Conservation (phyloP, 139 green algal species). For the Closterium sp. region DNA sequence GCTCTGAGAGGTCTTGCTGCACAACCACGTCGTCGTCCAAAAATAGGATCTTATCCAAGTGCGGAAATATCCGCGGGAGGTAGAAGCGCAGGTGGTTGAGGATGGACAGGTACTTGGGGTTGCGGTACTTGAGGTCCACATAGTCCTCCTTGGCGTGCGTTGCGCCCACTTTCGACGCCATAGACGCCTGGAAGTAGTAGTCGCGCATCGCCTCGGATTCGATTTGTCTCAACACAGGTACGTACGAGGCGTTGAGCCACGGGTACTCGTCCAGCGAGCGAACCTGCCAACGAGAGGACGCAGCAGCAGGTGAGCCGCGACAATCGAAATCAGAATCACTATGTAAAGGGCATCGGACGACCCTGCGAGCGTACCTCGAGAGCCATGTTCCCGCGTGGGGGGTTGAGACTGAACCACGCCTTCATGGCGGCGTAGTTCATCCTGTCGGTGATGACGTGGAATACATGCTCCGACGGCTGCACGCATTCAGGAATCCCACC, state of each 20-base stretch:
- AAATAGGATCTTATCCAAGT: constrained; percentile 22
- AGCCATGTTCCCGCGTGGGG: background rate
- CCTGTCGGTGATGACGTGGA: constrained; percentile 41
- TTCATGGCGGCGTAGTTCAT: constrained; percentile 40
- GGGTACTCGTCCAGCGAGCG: constrained; percentile 20
- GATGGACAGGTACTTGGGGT: constrained; percentile 48
- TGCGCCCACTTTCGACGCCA: background rate
- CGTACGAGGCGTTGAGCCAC: constrained; percentile 22
- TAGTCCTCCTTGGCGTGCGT: constrained; percentile 6
- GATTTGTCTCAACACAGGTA: constrained; percentile 24
- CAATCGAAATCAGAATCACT: too few species aligned
- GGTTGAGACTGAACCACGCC: constrained; percentile 32
- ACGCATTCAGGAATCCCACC: background rate
- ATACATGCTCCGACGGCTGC: constrained; percentile 37
- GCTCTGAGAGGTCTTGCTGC: constrained; percentile 24
- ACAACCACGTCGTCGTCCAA: constrained; percentile 26
- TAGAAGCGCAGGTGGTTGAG: constrained; percentile 49
- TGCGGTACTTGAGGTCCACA: constrained; percentile 41
- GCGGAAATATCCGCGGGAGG: constrained; percentile 35
- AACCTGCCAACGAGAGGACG: background rate
- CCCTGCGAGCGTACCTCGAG: constrained; percentile 10
- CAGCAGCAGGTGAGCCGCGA: background rate
- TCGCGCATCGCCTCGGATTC: background rate
- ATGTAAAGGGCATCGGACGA: too few species aligned
- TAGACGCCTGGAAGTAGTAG: constrained; percentile 23